phyloP scores from a whole-genome alignment of 352 stramenopile genomes.

The Globisporangium recalcitrans region DNA sequence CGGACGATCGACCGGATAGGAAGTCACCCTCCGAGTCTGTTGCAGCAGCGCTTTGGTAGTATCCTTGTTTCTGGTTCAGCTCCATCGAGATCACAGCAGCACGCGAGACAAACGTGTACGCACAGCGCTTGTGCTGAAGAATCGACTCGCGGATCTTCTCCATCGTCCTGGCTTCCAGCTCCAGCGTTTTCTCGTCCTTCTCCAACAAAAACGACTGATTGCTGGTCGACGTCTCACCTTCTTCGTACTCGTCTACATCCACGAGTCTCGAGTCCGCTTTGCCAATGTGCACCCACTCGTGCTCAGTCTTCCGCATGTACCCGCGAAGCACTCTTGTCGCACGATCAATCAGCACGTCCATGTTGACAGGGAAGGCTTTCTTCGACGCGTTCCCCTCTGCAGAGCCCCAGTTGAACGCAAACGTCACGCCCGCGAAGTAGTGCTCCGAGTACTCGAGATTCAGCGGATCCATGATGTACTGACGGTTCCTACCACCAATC shows the following conservation, averaged over 20 bases:
- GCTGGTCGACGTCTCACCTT: constrained; percentile 29
- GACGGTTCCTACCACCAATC: constrained; percentile 91
- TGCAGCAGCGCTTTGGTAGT: background rate
- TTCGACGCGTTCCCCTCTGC: constrained; percentile 13
- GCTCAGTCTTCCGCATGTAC: constrained; percentile 48
- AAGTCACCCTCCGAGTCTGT: constrained; percentile 2
- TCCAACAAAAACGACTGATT: constrained; percentile 54
- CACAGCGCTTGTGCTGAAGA: constrained; percentile 66
- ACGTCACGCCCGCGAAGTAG: constrained; percentile 42
- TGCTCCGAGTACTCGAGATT: constrained; percentile 52
- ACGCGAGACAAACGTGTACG: constrained; percentile 67
- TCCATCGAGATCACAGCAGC: constrained; percentile 51
- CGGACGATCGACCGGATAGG: constrained; percentile 4
- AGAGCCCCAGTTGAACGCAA: constrained; percentile 44
- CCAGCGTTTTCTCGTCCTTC: constrained; percentile 83
- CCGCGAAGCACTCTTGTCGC: constrained; percentile 48
- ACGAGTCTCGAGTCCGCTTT: constrained; percentile 58
- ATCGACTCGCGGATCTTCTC: constrained; percentile 58
- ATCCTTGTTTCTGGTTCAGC: constrained; percentile 21
- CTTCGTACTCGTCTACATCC: constrained; percentile 65
- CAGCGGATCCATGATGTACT: constrained; percentile 85
- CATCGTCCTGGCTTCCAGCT: constrained; percentile 65
- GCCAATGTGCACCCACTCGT: constrained; percentile 47
- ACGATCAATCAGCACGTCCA: constrained; percentile 49
- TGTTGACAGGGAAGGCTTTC: constrained; percentile 39